phyloP scores from a whole-genome alignment of 2,329 filamentous ascomycete species.

The Septoria linicola region DNA sequence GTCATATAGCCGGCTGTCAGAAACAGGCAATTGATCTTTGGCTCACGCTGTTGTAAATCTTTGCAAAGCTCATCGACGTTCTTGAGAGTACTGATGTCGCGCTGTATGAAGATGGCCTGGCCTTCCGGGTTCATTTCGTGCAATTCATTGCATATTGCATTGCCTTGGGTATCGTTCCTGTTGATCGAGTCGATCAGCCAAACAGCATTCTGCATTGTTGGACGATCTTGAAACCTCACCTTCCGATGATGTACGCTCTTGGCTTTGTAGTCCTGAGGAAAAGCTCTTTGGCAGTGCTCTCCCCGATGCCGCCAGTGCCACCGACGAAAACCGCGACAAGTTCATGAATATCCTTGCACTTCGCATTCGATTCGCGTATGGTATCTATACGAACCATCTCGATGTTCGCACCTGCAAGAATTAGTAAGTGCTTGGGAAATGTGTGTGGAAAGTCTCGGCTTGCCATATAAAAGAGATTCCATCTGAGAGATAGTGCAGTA shows the following conservation, averaged over 20 bases:
- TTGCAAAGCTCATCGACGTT: slow-evolving; percentile 47
- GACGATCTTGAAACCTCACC: slow-evolving; percentile 24
- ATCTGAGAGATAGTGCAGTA: slow-evolving; percentile 1
- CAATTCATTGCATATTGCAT: slow-evolving; percentile 41
- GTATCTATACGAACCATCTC: slow-evolving; percentile 32
- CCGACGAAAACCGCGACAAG: slow-evolving; percentile 43
- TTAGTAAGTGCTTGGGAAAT: neutral
- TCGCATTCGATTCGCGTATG: slow-evolving; percentile 36
- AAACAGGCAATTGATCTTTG: slow-evolving; percentile 56
- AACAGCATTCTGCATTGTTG: neutral
- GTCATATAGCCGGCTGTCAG: slow-evolving; percentile 53
- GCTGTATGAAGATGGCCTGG: slow-evolving; percentile 43
- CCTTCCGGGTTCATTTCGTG: slow-evolving; percentile 41
- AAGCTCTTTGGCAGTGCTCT: slow-evolving; percentile 45
- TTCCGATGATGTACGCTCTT: slow-evolving; percentile 46
- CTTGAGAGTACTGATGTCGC: slow-evolving; percentile 43
- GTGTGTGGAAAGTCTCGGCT: neutral
- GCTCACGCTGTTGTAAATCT: slow-evolving; percentile 53
- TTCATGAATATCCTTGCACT: slow-evolving; percentile 31
- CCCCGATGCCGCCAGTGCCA: slow-evolving; percentile 47
- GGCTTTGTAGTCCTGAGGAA: slow-evolving; percentile 42
- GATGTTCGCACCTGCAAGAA: slow-evolving; percentile 18
- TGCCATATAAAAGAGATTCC: slow-evolving; percentile 14
- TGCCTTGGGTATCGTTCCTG: slow-evolving; percentile 42
- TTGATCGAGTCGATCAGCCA: neutral